A percentile compares a stretch with the other conserved stretches of the same genome.
Evolutionary conservation across 2,329 filamentous ascomycete genomes (phyloP).

Genomic region (Proliferodiscus dingleyae): DNA sequence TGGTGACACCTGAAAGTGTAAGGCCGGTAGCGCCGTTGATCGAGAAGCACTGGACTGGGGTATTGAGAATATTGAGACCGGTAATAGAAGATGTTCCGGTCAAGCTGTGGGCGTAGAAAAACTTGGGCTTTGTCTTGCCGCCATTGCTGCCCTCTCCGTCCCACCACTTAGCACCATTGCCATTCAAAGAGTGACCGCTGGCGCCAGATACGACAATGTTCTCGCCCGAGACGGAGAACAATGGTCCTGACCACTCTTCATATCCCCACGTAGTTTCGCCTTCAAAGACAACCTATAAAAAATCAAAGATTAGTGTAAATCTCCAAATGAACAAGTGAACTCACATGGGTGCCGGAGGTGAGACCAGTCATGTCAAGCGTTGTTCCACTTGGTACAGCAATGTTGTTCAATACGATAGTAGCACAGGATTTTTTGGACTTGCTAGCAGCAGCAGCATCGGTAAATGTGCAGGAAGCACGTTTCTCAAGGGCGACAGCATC

Average conservation of each 20-base stretch:
- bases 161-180: slow-evolving; percentile 43
- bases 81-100: slow-evolving; percentile 44
- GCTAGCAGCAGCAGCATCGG: slow-evolving; percentile 35
- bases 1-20: slow-evolving; percentile 44
- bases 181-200: slow-evolving; percentile 43
- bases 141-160: slow-evolving; percentile 55
- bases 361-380: slow-evolving; percentile 54
- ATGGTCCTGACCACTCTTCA: slow-evolving; percentile 59
- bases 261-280: slow-evolving; percentile 65
- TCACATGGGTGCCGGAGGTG: slow-evolving; percentile 38
- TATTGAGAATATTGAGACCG: slow-evolving; percentile 47
- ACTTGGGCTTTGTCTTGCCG: slow-evolving; percentile 59
- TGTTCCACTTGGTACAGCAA: slow-evolving; percentile 51
- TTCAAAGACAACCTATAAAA: slow-evolving; percentile 49
- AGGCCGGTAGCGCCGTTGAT: slow-evolving; percentile 40
- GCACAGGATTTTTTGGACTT: slow-evolving; percentile 47
- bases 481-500: slow-evolving; percentile 14
- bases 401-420: slow-evolving; percentile 47
- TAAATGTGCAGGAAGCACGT: slow-evolving; percentile 47
- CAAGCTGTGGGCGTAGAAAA: slow-evolving; percentile 52
- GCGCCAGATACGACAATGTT: slow-evolving; percentile 23
- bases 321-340: neutral
- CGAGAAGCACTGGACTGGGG: slow-evolving; percentile 49
- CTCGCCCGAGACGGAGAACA: slow-evolving; percentile 41
- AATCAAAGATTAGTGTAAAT: neutral